A percentile compares a stretch with the other conserved stretches of the same genome.
These are phyloP conservation scores for Euptelea pleiosperma DNA, from an alignment of 164 flowering plant genomes.

Conservation along the genomic window DNA sequence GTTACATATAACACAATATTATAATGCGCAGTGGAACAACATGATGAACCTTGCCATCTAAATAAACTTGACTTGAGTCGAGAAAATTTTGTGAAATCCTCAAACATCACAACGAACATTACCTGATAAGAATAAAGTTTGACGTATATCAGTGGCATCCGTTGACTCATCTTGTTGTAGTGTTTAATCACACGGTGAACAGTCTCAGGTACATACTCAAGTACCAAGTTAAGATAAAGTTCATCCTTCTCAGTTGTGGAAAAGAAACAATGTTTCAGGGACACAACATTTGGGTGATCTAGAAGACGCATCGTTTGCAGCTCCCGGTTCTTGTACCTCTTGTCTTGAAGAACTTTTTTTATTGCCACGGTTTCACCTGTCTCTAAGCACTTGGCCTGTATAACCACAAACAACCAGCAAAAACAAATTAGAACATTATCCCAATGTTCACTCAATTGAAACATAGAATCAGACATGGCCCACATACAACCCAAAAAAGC, in stretches of 20 bases:
- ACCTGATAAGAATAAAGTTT: constrained; percentile 61
- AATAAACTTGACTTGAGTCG: no score
- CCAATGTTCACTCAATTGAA: no score
- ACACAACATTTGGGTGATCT: constrained; percentile 60
- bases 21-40: neutral
- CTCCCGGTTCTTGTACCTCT: constrained; percentile 73
- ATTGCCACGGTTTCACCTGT: constrained; percentile 74
- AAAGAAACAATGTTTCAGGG: constrained; percentile 62
- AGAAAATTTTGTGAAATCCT: no score
- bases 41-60: no score
- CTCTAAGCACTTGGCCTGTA: constrained; percentile 75
- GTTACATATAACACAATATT: constrained; percentile 12
- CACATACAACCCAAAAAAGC: no score
- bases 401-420: neutral
- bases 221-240: constrained; percentile 57
- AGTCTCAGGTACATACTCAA: constrained; percentile 69
- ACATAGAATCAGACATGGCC: no score
- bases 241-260: constrained; percentile 66
- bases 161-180: constrained; percentile 53
- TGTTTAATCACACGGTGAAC: constrained; percentile 58
- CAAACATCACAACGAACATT: no score
- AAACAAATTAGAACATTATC: neutral
- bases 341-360: constrained; percentile 72
- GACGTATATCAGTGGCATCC: constrained; percentile 58
- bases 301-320: constrained; percentile 69